Evolutionary conservation across 1,284 basidiomycete species (phyloP).

Genomic region (Golubevia pallescens): DNA sequence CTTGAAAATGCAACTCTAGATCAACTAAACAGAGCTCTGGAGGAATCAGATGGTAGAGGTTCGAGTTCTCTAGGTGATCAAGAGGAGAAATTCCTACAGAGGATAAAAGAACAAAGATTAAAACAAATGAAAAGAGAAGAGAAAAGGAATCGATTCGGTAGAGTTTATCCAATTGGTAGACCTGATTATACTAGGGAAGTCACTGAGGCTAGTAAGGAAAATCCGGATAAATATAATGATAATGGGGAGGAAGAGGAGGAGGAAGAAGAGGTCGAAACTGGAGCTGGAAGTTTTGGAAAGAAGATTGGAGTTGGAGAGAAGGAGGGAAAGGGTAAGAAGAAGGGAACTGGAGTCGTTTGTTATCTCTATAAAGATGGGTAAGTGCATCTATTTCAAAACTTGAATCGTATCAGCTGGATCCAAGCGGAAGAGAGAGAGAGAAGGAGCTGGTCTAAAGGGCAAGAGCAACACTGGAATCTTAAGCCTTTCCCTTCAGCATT

Average conservation of each 20-base stretch:
- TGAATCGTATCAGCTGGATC: not conserved
- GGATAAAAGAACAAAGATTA: constrained; percentile 74
- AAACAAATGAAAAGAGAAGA: constrained; percentile 73
- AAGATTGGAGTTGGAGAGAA: not conserved
- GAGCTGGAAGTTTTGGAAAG: not conserved
- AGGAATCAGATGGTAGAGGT: constrained; percentile 18
- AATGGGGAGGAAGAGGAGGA: constrained; percentile 70
- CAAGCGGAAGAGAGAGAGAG: too few species aligned
- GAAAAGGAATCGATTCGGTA: constrained; percentile 78
- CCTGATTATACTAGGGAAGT: constrained; percentile 95
- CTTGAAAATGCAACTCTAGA: constrained; percentile 42
- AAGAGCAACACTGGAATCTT: not conserved
- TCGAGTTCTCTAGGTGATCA: constrained; percentile 69
- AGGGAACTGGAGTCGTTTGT: constrained; percentile 83
- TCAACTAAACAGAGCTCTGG: constrained; percentile 39
- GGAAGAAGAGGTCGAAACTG: constrained; percentile 42
- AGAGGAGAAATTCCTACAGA: constrained; percentile 77
- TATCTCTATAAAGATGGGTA: constrained; percentile 88
- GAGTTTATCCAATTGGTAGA: constrained; percentile 82
- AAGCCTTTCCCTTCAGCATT: constrained; percentile 6
- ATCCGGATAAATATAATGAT: constrained; percentile 67
- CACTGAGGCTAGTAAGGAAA: constrained; percentile 83
- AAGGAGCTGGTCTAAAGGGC: not conserved
- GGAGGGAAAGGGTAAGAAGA: constrained; percentile 31
- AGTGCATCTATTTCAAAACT: constrained; percentile 43